Conservation (phyloP, 1,139 yeast species). For the Hemisphaericaspora xylofermentans region DNA sequence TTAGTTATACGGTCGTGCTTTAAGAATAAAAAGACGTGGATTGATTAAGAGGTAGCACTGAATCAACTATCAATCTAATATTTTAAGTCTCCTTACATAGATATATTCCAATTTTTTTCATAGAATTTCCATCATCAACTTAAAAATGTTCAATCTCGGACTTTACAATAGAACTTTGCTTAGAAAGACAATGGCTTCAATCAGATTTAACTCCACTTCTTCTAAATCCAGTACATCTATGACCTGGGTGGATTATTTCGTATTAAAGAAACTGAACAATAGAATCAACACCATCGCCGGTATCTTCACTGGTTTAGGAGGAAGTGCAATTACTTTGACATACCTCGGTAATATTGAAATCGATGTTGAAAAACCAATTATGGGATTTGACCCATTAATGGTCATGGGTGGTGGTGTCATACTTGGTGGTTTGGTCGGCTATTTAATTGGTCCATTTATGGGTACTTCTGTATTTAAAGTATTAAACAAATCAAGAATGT, state of each 20-base stretch:
- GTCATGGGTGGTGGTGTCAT: conserved; percentile 67
- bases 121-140: not conserved
- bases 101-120: not conserved
- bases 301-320: conserved; percentile 61
- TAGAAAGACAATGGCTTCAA: conserved; percentile 6
- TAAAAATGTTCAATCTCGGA: conserved; percentile 13
- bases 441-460: conserved; percentile 76
- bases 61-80: no score
- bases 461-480: conserved; percentile 71
- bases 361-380: conserved; percentile 76
- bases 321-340: conserved; percentile 72
- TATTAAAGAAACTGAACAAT: conserved; percentile 73
- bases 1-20: not conserved
- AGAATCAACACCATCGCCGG: conserved; percentile 69
- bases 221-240: conserved; percentile 19
- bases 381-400: conserved; percentile 85
- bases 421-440: conserved; percentile 76
- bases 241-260: conserved; percentile 78
- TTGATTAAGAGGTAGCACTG: no score
- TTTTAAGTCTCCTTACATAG: not conserved
- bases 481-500: conserved; percentile 46
- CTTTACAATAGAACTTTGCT: conserved; percentile 10
- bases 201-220: conserved; percentile 26
- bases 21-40: no score
- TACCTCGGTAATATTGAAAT: conserved; percentile 77